Percentiles rank a stretch among this genome's conserved stretches.
Conservation (phyloP, 2,329 filamentous ascomycete genomes). For the Penicillium nordicum region DNA sequence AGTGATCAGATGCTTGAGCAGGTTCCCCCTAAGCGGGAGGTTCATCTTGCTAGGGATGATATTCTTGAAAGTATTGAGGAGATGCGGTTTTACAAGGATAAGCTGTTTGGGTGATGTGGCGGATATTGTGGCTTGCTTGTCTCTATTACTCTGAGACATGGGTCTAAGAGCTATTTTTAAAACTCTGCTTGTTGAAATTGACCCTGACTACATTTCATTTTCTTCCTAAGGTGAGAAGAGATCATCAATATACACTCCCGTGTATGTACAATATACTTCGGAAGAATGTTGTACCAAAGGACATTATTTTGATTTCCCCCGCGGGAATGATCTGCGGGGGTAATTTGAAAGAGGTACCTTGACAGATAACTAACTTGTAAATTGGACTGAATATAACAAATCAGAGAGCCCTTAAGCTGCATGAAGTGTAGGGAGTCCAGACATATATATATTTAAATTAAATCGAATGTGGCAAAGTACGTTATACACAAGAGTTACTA, state of each 20-base stretch:
- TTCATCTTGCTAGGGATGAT: slow-evolving; percentile 82
- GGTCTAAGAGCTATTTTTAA: background rate
- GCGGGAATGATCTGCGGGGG: slow-evolving; percentile 1
- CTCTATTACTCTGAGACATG: background rate
- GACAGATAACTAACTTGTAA: background rate
- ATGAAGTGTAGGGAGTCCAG: background rate
- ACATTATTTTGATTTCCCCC: background rate
- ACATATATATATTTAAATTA: background rate
- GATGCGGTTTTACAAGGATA: slow-evolving; percentile 74
- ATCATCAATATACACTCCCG: background rate
- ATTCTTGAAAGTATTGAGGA: slow-evolving; percentile 95
- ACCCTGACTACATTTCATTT: background rate
- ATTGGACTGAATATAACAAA: background rate
- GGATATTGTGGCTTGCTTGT: background rate
- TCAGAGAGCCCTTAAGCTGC: background rate
- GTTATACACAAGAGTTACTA: background rate
- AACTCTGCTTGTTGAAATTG: background rate
- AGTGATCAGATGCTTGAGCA: slow-evolving; percentile 56
- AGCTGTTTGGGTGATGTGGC: slow-evolving; percentile 54
- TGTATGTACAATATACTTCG: background rate
- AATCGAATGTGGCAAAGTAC: background rate
- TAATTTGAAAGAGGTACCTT: background rate
- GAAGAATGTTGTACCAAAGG: background rate
- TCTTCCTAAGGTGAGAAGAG: background rate
- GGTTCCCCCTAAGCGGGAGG: slow-evolving; percentile 68